A percentile compares a stretch with the other conserved stretches of the same genome.
Evolutionary conservation across 225 moss, liverwort and hornwort species (phyloP).

Genomic region (Bryoerythrophyllum caledonicum): DNA sequence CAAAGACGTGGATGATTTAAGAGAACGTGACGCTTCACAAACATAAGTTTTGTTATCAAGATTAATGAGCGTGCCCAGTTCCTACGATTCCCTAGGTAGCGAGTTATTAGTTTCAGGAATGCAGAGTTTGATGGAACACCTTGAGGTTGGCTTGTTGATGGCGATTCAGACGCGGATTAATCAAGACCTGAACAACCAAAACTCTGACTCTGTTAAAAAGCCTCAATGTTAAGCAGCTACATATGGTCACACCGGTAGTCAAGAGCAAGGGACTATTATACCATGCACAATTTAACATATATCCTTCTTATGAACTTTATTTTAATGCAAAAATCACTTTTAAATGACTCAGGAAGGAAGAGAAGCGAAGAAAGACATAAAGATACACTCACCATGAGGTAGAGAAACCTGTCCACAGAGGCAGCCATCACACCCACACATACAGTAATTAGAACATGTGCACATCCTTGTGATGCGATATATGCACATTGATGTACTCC

Average conservation of each 20-base stretch:
- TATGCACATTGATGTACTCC: not conserved
- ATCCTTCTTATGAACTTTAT: constrained; percentile 17
- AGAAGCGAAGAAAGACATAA: constrained; percentile 3
- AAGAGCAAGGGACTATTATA: not conserved
- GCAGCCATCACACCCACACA: constrained; percentile 25
- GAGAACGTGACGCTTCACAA: not conserved
- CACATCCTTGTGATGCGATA: constrained; percentile 11
- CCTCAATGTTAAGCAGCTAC: not conserved
- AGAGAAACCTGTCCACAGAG: constrained; percentile 46
- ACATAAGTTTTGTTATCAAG: not conserved
- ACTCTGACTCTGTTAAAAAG: constrained; percentile 1
- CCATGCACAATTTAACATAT: constrained; percentile 1
- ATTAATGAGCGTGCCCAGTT: not conserved
- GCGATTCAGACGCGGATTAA: constrained; percentile 71
- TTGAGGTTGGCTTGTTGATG: constrained; percentile 61
- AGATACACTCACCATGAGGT: constrained; percentile 48
- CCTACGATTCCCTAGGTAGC: not conserved
- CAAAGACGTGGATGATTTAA: not conserved
- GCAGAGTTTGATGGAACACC: constrained; percentile 38
- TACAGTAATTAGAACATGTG: constrained; percentile 21
- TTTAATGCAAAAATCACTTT: not conserved
- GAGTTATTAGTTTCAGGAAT: not conserved
- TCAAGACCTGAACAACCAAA: constrained; percentile 55
- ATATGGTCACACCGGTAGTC: not conserved
- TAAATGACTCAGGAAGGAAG: not conserved